These are phyloP conservation scores for Neonectria neomacrospora DNA, from an alignment of 2,329 filamentous ascomycete genomes.

Conservation along the genomic window DNA sequence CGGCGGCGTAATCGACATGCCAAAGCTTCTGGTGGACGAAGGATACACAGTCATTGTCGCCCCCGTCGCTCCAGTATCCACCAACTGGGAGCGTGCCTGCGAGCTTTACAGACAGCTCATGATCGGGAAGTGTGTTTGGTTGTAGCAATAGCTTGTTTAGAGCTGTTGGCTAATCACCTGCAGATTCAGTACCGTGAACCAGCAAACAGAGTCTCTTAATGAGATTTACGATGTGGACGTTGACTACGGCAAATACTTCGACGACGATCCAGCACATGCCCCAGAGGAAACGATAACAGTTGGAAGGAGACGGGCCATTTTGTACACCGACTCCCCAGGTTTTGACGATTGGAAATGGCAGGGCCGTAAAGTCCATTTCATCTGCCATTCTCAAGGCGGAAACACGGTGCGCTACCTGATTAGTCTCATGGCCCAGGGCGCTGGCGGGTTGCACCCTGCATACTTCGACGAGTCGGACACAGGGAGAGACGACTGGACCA, in stretches of 20 bases:
- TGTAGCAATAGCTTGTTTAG: background rate
- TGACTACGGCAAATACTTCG: slow-evolving; percentile 17
- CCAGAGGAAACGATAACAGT: slow-evolving; percentile 2
- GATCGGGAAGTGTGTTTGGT: slow-evolving; percentile 1
- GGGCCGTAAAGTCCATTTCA: slow-evolving; percentile 19
- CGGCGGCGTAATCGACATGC: slow-evolving; percentile 18
- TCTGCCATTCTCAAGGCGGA: slow-evolving; percentile 23
- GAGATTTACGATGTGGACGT: slow-evolving; percentile 20
- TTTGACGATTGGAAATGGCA: slow-evolving; percentile 18
- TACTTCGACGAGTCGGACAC: slow-evolving; percentile 9
- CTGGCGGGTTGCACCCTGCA: slow-evolving; percentile 2
- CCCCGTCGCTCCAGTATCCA: slow-evolving; percentile 19
- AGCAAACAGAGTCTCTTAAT: background rate
- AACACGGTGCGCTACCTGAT: slow-evolving; percentile 24
- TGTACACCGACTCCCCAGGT: slow-evolving; percentile 9
- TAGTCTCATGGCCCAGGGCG: slow-evolving; percentile 18
- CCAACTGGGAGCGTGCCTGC: slow-evolving; percentile 25
- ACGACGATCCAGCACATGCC: slow-evolving; percentile 3
- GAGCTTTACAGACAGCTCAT: slow-evolving; percentile 25
- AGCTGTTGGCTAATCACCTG: background rate
- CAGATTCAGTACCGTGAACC: slow-evolving; percentile 18
- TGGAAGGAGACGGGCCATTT: slow-evolving; percentile 14
- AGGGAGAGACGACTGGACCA: slow-evolving; percentile 15
- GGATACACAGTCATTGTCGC: slow-evolving; percentile 25
- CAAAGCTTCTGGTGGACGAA: slow-evolving; percentile 13